Evolutionary conservation across 2,329 filamentous ascomycete genomes (phyloP).

Genomic region (Fusarium veterinarium): DNA sequence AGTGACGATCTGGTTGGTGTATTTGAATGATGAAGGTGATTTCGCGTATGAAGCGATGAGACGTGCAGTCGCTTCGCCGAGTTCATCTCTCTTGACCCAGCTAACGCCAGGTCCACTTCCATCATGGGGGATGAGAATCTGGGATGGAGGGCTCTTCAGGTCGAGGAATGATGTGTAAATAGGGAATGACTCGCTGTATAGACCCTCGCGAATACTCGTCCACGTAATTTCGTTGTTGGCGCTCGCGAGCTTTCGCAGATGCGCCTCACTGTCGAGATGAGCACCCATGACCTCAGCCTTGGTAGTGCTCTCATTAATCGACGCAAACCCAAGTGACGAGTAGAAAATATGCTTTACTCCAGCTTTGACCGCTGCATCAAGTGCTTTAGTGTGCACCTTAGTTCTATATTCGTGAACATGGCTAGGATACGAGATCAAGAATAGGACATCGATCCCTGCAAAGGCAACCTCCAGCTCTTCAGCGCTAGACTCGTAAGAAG

Average conservation of each 20-base stretch:
- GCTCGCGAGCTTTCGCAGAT: background rate
- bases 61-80: conserved; percentile 29
- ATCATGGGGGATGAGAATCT: conserved; percentile 23
- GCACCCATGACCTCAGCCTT: conserved; percentile 33
- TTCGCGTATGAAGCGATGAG: conserved; percentile 14
- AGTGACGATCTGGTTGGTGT: conserved; percentile 17
- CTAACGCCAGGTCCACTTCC: conserved; percentile 20
- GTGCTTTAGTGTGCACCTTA: conserved; percentile 6
- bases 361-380: conserved; percentile 20
- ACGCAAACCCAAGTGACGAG: conserved; percentile 27
- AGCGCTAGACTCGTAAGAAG: conserved; percentile 24
- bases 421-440: conserved; percentile 37
- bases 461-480: conserved; percentile 10
- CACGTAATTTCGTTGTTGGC: background rate
- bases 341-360: conserved; percentile 33
- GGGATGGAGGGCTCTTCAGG: background rate
- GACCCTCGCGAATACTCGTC: conserved; percentile 33
- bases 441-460: background rate
- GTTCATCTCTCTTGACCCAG: conserved; percentile 36
- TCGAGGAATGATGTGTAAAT: conserved; percentile 34
- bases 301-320: background rate
- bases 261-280: conserved; percentile 28
- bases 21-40: background rate
- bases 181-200: conserved; percentile 34
- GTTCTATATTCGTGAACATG: conserved; percentile 30